Evolutionary conservation across 768 basidiomycete genomes (phyloP), one percentile per base, ranked within the genome.

Genomic region (Leccinum variicolor): DNA sequence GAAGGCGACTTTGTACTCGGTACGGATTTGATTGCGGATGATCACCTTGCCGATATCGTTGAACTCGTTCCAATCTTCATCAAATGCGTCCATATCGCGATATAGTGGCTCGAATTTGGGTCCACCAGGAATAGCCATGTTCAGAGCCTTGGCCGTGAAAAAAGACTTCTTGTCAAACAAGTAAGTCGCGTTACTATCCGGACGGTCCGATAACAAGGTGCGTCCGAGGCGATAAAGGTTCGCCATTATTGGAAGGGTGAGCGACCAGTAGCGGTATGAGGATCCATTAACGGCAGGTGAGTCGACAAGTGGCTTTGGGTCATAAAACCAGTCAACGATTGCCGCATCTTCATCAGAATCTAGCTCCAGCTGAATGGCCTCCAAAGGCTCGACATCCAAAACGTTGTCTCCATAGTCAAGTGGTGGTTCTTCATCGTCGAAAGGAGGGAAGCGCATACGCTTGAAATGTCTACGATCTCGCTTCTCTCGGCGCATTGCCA

Each of bases 31-130:
- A 69, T 98, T 94, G 21, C 97, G 94, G 64, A 99, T 98, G 73
- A 99, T 96, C 68, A 99, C 90, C 74, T 99, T 99, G 77, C 97
- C 95, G 75, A 98, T 97, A 69, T 99, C 97, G 71, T 99, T 99
- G 68, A 99, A 99, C 72, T 97, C 94, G 73, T 97, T 97, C 94
- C 94, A 97, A 69, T 99, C 97, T 70, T 98, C 97, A 68, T 99
- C 97, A 64, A 93, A 98, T 13, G 89, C 81, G 67, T 98, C 97
- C 88, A 95, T 94, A 67, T 99, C 97, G 50, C 96, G 84, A 74
- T 94, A 94, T 26, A 99, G 78, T 15, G 96, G 97, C 78, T 99
- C 97, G 62, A 98, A 99, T 72, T 98, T 97, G 2, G 97, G 97
- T 50, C 97, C 97, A 56, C 96, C 97, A 0, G 97, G 97, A 64